phyloP scores from a whole-genome alignment of 1,284 basidiomycete species.

The Tetrapyrgos nigripes region DNA sequence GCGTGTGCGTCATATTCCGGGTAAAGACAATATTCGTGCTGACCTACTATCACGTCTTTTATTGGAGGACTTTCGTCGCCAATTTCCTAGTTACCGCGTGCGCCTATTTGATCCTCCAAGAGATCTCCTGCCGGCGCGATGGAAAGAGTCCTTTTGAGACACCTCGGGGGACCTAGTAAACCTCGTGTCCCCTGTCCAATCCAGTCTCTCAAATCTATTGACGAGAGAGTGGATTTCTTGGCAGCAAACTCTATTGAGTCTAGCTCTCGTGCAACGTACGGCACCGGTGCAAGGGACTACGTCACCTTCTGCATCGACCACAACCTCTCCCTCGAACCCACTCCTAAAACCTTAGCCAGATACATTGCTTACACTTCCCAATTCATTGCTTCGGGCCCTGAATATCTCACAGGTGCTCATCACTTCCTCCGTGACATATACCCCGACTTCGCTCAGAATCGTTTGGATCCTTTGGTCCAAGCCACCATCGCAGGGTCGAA shows the following conservation, averaged over 20 bases:
- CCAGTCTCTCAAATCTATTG: too few relatives aligned
- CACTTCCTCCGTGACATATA: slow-evolving; percentile 21
- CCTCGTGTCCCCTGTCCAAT: too few relatives aligned
- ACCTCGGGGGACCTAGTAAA: slow-evolving; percentile 11
- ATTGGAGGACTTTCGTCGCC: too few relatives aligned
- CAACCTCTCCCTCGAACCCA: slow-evolving; percentile 23
- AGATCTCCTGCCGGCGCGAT: slow-evolving; percentile 20
- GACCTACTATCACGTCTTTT: too few relatives aligned
- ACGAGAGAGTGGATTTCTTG: slow-evolving; percentile 8
- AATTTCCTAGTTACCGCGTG: too few relatives aligned
- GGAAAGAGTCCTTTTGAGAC: too few relatives aligned
- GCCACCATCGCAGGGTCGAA: too few relatives aligned
- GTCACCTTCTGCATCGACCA: slow-evolving; percentile 24
- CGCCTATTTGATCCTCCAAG: slow-evolving; percentile 19
- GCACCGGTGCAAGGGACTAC: slow-evolving; percentile 32
- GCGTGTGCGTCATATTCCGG: too few relatives aligned
- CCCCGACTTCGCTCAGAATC: slow-evolving; percentile 18
- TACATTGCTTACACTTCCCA: slow-evolving; percentile 26
- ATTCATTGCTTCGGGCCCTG: too few relatives aligned
- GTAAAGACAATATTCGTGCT: too few relatives aligned
- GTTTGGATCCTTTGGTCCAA: slow-evolving; percentile 13
- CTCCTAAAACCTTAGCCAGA: slow-evolving; percentile 24
- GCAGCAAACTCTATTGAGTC: slow-evolving; percentile 28
- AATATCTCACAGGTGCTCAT: too few relatives aligned
- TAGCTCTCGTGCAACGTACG: too few relatives aligned